A percentile compares a stretch with the other conserved stretches of the same genome.
These are phyloP conservation scores for Naematelia aurantialba DNA, from an alignment of 768 basidiomycete species.

Conservation along the genomic window DNA sequence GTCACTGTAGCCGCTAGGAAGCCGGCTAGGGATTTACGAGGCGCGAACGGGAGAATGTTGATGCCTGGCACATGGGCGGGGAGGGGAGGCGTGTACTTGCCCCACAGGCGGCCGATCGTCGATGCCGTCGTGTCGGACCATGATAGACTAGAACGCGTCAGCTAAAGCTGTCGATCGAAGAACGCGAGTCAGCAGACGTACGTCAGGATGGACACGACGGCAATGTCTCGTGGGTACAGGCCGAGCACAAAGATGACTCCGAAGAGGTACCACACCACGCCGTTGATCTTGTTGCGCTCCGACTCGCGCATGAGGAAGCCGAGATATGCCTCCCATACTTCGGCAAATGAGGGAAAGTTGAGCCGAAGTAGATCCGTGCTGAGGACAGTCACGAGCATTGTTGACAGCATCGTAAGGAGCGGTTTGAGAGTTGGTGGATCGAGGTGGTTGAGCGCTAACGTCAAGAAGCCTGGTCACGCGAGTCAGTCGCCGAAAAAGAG, in stretches of 20 bases:
- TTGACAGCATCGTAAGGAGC: conserved; percentile 63
- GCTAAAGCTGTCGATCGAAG: background rate
- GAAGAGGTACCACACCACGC: conserved; percentile 85
- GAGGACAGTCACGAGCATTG: conserved; percentile 64
- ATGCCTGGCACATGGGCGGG: conserved; percentile 54
- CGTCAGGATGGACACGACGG: conserved; percentile 86
- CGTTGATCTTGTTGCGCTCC: conserved; percentile 78
- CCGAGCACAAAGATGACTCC: conserved; percentile 74
- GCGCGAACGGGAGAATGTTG: conserved; percentile 63
- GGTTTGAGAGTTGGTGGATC: conserved; percentile 54
- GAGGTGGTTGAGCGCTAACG: conserved; percentile 59
- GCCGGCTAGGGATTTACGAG: conserved; percentile 78
- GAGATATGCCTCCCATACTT: conserved; percentile 64
- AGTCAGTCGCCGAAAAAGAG: background rate
- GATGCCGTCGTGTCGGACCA: conserved; percentile 96
- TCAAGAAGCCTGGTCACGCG: conserved; percentile 59
- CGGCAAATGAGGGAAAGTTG: conserved; percentile 61
- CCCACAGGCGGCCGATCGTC: conserved; percentile 81
- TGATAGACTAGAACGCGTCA: conserved; percentile 61
- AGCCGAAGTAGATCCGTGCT: conserved; percentile 75
- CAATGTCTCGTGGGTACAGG: conserved; percentile 77
- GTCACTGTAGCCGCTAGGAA: conserved; percentile 74
- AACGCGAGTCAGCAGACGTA: conserved; percentile 52
- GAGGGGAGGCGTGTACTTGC: conserved; percentile 63
- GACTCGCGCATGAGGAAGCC: conserved; percentile 87